phyloP scores from a whole-genome alignment of 495 filamentous ascomycete genomes.

The Tuber umbilicatum region DNA sequence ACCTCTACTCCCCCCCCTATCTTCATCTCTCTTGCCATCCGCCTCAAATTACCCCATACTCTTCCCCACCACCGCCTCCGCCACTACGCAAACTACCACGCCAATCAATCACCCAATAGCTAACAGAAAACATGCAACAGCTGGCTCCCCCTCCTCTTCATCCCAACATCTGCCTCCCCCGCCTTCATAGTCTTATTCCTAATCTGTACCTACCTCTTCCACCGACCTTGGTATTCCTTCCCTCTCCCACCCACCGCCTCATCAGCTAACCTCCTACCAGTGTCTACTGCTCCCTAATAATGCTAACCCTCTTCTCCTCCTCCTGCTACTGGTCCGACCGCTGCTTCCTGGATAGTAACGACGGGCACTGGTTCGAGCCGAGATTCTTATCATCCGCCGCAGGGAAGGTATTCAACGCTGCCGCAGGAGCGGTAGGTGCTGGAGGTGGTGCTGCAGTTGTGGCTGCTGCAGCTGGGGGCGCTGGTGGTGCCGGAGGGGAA shows the following conservation, averaged over 20 bases:
- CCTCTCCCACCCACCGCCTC: background rate
- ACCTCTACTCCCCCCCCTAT: conserved; percentile 8
- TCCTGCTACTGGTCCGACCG: conserved; percentile 88
- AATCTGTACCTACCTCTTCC: conserved; percentile 80
- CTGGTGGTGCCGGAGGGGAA: conserved; percentile 49
- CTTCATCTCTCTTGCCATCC: conserved; percentile 8
- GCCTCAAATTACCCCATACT: conserved; percentile 5
- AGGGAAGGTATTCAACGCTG: conserved; percentile 56
- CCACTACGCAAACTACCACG: background rate
- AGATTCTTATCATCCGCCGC: conserved; percentile 46
- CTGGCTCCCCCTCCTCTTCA: conserved; percentile 68
- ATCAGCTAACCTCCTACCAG: conserved; percentile 12
- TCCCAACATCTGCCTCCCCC: conserved; percentile 70
- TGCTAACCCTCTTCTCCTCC: conserved; percentile 79
- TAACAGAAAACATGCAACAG: conserved; percentile 41
- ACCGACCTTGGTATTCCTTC: conserved; percentile 59
- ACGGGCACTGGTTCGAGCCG: conserved; percentile 75
- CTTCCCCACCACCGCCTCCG: background rate
- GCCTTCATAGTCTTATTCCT: conserved; percentile 88
- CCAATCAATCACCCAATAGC: background rate
- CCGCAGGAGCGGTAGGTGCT: conserved; percentile 55
- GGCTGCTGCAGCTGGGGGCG: conserved; percentile 51
- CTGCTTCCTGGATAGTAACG: conserved; percentile 76
- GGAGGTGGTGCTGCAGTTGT: conserved; percentile 56
- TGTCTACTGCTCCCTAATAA: conserved; percentile 82